A percentile compares a stretch with the other conserved stretches of the same genome.
Conservation (phyloP, 257 asterid species). For the Euphrasia confusa region DNA sequence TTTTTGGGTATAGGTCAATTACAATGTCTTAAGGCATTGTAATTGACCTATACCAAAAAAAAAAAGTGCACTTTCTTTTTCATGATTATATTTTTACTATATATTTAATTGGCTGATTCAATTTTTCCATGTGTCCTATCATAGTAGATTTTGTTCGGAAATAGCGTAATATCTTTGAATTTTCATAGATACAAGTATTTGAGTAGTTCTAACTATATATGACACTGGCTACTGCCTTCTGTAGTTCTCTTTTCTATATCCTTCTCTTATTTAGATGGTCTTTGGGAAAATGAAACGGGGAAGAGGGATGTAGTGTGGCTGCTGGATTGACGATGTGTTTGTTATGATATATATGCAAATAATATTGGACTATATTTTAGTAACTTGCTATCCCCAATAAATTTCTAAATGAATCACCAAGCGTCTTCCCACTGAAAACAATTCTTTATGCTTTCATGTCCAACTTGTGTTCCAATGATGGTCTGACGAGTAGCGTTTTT, state of each 20-base stretch:
- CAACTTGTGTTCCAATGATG: slow-evolving; percentile 6
- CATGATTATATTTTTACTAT: background rate
- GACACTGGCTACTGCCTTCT: slow-evolving; percentile 1
- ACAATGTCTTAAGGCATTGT: too few species aligned
- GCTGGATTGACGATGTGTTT: slow-evolving; percentile 16
- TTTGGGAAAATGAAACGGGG: slow-evolving; percentile 3
- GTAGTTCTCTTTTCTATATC: slow-evolving; percentile 14
- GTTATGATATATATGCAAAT: slow-evolving; percentile 1
- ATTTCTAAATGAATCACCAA: slow-evolving; percentile 3
- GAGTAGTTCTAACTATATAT: slow-evolving; percentile 14
- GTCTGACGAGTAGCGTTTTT: slow-evolving; percentile 26
- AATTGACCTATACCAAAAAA: too few species aligned
- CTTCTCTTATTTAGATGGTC: slow-evolving; percentile 12
- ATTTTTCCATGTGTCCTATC: slow-evolving; percentile 1
- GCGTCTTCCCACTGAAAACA: slow-evolving; percentile 7
- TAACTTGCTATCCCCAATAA: background rate
- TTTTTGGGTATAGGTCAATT: too few species aligned
- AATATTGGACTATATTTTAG: background rate
- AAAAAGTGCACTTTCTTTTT: background rate
- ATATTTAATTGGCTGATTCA: background rate
- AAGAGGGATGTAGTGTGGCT: slow-evolving; percentile 17
- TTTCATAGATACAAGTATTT: background rate
- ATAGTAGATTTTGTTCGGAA: background rate
- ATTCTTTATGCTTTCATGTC: slow-evolving; percentile 19
- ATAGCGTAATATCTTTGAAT: slow-evolving; percentile 10